A percentile compares a stretch with the other conserved stretches of the same genome.
These are phyloP conservation scores for Fusarium nematophilum DNA, from an alignment of 2,329 filamentous ascomycete genomes.

Conservation along the genomic window DNA sequence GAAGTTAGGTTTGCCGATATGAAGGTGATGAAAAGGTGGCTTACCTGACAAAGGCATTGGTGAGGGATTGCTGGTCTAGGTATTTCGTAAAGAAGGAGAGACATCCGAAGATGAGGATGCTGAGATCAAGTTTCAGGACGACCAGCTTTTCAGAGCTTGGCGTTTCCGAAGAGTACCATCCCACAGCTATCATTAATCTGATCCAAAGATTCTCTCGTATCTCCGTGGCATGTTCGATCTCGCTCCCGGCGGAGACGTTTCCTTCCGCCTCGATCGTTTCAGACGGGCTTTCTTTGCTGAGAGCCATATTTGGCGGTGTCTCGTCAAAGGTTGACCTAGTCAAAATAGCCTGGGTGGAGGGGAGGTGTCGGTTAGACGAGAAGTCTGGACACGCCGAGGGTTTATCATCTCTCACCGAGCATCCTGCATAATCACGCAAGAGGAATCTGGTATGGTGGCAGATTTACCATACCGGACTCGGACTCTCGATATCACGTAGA, in stretches of 20 bases:
- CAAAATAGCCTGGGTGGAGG: too few species aligned
- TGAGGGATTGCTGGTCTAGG: constrained; percentile 51
- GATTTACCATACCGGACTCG: too few species aligned
- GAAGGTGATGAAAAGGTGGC: constrained; percentile 39
- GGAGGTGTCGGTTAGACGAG: too few species aligned
- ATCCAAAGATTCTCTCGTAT: constrained; percentile 40
- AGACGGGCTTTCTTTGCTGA: not conserved
- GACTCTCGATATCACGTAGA: too few species aligned
- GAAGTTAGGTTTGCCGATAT: constrained; percentile 18
- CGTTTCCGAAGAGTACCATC: constrained; percentile 50
- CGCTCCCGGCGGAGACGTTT: not conserved
- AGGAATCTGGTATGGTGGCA: too few species aligned
- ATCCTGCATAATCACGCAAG: too few species aligned
- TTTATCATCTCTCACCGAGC: too few species aligned
- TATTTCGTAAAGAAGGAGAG: constrained; percentile 55
- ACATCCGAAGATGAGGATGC: constrained; percentile 53
- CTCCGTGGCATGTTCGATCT: not conserved
- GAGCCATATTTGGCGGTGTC: not conserved
- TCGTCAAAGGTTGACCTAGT: too few species aligned
- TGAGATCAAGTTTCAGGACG: constrained; percentile 52
- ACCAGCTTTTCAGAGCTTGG: constrained; percentile 48
- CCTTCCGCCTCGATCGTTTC: not conserved
- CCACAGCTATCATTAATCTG: constrained; percentile 41
- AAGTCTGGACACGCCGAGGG: too few species aligned
- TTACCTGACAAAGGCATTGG: constrained; percentile 52